Evolutionary conservation across 2,329 filamentous ascomycete species (phyloP), one percentile per base, ranked within the genome.

Genomic region (Boeremia lycopersici): DNA sequence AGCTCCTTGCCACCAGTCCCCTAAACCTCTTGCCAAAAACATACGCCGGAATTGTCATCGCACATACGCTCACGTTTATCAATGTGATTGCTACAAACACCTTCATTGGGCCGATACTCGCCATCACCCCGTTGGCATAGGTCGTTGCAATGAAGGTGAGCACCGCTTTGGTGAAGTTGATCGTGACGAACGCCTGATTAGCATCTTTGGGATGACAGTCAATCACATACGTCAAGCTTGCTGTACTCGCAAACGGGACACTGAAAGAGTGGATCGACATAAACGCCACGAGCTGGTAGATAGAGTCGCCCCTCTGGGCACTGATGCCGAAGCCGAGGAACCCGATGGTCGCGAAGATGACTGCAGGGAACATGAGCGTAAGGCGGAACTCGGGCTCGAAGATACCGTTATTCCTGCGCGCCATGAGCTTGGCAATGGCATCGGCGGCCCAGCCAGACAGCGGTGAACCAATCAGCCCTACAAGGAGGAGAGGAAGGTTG

Each of bases 331-430:
- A 79, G 8, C 77, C 76, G 1, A 78, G 60, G 50, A 78, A 78
- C 0, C 76, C 77, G 1, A 73, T 65, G 0, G 76, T 74, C 0
- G 69, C 67, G 6, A 73, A 64, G 8, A 71, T 61, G 2, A 66
- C 63, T 2, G 70, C 70, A 7, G 72, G 62, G 5, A 72, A 57
- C 70, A 73, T 74, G 30, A 74, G 67, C 2, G 61, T 61, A 13
- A 74, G 68, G 35, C 93, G 86, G 73, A 96, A 97, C 70, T 97
- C 93, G 2, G 93, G 93, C 75, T 97, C 93, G 70, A 96, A 97
- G 53, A 92, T 81, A 40, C 93, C 93, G 4, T 81, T 81, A 76
- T 98, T 97, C 53, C 82, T 79, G 56, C 82, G 83, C 11, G 91
- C 92, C 81, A 97, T 82, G 49, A 79, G 80, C 53, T 84, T 86